Evolutionary conservation across 305 asterid species (phyloP).

Genomic region (Solanum hybrid): DNA sequence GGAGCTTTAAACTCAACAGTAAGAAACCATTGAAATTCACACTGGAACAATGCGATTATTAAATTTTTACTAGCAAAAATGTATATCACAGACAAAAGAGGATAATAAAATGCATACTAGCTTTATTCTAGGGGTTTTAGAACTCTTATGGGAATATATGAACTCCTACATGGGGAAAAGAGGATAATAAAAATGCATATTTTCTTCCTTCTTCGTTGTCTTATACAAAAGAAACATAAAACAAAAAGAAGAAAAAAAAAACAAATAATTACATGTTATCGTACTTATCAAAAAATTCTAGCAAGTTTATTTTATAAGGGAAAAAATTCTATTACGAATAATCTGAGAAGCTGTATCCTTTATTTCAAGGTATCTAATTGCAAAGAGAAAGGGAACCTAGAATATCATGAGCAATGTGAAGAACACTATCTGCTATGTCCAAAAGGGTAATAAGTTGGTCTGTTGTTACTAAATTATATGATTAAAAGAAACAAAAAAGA

Average conservation of each 20-base stretch:
- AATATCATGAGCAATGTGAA: neutral
- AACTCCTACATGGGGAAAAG: neutral
- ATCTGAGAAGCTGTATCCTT: neutral
- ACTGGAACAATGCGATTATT: neutral
- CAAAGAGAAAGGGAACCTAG: neutral
- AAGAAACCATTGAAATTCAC: conserved; percentile 3
- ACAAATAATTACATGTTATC: neutral
- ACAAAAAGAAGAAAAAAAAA: neutral
- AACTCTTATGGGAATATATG: neutral
- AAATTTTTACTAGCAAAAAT: neutral
- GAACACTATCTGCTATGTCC: neutral
- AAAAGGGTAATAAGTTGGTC: neutral
- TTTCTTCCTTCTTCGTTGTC: neutral
- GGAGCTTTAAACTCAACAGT: neutral
- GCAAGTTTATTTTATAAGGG: neutral
- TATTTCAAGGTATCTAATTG: neutral
- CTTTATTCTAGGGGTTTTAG: neutral
- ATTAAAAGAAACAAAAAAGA: neutral
- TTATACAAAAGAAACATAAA: neutral
- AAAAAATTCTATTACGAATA: neutral
- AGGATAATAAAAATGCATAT: neutral
- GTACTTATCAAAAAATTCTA: neutral
- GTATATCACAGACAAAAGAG: neutral
- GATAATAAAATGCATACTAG: neutral
- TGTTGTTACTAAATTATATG: neutral